These are phyloP conservation scores for Amanita pseudoporphyria DNA, from an alignment of 768 basidiomycete genomes.

Conservation along the genomic window DNA sequence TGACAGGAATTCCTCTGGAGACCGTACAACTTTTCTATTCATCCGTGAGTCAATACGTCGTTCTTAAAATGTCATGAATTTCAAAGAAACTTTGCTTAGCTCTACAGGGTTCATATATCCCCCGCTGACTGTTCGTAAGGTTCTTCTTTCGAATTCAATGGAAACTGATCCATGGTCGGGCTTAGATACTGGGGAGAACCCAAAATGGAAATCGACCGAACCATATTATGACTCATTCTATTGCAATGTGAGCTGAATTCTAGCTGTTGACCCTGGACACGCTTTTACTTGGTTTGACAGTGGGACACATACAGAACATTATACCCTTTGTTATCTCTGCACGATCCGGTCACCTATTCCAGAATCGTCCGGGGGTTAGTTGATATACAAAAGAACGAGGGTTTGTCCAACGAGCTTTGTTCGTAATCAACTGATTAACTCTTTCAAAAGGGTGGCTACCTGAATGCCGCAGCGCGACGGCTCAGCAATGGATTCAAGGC, in stretches of 20 bases:
- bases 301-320: slow-evolving; percentile 62
- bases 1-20: slow-evolving; percentile 34
- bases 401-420: slow-evolving; percentile 16
- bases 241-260: slow-evolving; percentile 40
- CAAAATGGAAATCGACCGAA: slow-evolving; percentile 51
- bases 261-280: not conserved
- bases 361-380: slow-evolving; percentile 56
- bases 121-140: slow-evolving; percentile 51
- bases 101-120: slow-evolving; percentile 53
- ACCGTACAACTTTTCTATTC: slow-evolving; percentile 48
- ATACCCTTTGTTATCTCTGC: slow-evolving; percentile 53
- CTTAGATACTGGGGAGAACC: slow-evolving; percentile 54
- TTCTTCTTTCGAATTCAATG: not conserved
- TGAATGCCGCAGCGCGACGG: slow-evolving; percentile 50
- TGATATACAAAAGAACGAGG: slow-evolving; percentile 59
- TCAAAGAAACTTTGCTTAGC: too few relatives aligned
- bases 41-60: slow-evolving; percentile 27
- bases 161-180: not conserved
- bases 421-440: not conserved
- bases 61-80: not conserved
- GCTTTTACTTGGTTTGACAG: slow-evolving; percentile 17
- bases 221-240: slow-evolving; percentile 63
- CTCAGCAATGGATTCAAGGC: too few relatives aligned
- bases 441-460: slow-evolving; percentile 47
- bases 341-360: slow-evolving; percentile 50